phyloP scores from a whole-genome alignment of 1,139 yeast genomes.

The Hansenula sp. region DNA sequence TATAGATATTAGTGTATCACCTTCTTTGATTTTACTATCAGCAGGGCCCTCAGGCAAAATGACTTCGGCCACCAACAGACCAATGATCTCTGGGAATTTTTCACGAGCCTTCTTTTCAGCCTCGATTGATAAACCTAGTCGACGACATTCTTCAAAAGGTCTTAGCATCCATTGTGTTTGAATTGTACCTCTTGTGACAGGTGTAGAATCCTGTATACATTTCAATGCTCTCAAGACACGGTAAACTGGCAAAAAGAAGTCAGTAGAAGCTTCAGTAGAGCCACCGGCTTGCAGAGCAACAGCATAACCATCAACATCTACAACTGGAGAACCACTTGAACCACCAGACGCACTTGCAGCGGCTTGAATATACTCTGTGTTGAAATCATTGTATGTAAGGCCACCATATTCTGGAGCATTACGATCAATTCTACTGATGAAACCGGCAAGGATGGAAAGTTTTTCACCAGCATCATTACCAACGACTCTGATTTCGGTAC shows the following conservation, averaged over 20 bases:
- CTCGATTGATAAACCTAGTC: slow-evolving; percentile 76
- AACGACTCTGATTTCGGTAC: slow-evolving; percentile 88
- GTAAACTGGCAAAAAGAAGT: slow-evolving; percentile 83
- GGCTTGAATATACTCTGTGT: slow-evolving; percentile 94
- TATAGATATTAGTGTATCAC: slow-evolving; percentile 77
- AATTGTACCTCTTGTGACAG: slow-evolving; percentile 79
- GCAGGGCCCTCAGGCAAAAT: slow-evolving; percentile 89
- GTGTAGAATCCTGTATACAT: slow-evolving; percentile 56
- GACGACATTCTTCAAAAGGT: slow-evolving; percentile 88
- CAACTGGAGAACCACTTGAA: slow-evolving; percentile 94
- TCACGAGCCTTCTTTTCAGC: slow-evolving; percentile 70
- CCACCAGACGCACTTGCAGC: slow-evolving; percentile 97
- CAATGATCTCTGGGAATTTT: slow-evolving; percentile 71
- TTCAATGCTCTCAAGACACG: slow-evolving; percentile 78
- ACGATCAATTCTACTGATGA: slow-evolving; percentile 85
- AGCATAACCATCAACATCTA: slow-evolving; percentile 78
- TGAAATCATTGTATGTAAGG: slow-evolving; percentile 88
- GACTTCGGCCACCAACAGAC: slow-evolving; percentile 79
- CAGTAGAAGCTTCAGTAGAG: slow-evolving; percentile 85
- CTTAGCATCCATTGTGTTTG: slow-evolving; percentile 87
- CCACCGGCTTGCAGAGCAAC: slow-evolving; percentile 97
- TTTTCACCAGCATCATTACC: slow-evolving; percentile 98
- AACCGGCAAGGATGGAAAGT: slow-evolving; percentile 82
- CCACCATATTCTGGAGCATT: slow-evolving; percentile 94
- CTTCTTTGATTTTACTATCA: slow-evolving; percentile 69